These are phyloP conservation scores for Raphidocelis subcapitata DNA, from an alignment of 139 green algal genomes.

Conservation along the genomic window DNA sequence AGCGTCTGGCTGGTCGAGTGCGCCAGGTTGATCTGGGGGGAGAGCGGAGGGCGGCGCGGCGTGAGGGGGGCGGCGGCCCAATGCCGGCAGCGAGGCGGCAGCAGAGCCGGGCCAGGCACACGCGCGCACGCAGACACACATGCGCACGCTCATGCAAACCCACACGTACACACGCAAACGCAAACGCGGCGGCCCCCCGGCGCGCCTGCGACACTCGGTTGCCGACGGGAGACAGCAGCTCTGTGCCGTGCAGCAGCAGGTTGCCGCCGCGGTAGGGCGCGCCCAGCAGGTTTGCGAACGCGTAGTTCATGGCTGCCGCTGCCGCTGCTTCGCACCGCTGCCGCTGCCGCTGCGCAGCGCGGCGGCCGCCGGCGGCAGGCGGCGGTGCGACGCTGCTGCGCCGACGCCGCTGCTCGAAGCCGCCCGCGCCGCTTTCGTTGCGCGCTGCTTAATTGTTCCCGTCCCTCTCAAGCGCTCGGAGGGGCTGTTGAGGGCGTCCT, in stretches of 20 bases:
- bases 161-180: not conserved
- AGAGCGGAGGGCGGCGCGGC: not conserved
- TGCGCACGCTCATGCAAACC: not conserved
- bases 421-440: too few species aligned
- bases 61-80: too few species aligned
- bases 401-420: too few species aligned
- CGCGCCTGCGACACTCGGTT: conserved; percentile 83
- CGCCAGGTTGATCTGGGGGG: conserved; percentile 68
- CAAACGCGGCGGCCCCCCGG: not conserved
- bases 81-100: too few species aligned
- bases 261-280: conserved; percentile 94
- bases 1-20: conserved; percentile 73
- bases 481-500: too few species aligned
- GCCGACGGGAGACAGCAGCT: conserved; percentile 85
- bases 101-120: too few species aligned
- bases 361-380: too few species aligned
- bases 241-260: conserved; percentile 68
- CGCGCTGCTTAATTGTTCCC: too few species aligned
- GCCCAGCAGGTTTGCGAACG: conserved; percentile 87
- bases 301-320: conserved; percentile 72
- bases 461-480: too few species aligned
- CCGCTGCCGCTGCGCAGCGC: not conserved
- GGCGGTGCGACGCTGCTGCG: too few species aligned
- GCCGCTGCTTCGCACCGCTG: not conserved
- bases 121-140: not conserved